Base-by-base conservation (phyloP, 192 early-diverging fungal genomes). In the Coemansia sp. region DNA sequence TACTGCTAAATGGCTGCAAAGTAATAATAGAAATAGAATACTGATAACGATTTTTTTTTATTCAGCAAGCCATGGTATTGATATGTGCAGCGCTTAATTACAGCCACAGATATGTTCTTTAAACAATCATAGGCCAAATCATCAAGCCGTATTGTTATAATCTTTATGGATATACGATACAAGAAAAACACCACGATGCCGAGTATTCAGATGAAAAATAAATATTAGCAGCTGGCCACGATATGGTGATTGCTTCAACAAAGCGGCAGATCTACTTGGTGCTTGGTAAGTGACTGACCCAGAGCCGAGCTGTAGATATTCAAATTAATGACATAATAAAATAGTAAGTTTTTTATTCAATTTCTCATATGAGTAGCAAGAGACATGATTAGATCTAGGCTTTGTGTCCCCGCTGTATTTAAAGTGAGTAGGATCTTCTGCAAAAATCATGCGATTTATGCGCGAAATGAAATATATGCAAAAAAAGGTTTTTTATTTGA, bases 71-170 rank as follows among this genome's bases (percentile, higher is more conserved):
- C 51, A 54, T 30, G 20, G 51, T 30, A 54, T 54, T 54, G 8
- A 22, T 54, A 54, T 54, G 51, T 54, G 51, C 51, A 54, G 51
- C 29, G 18, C 22, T 54, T 54, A 54, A 54, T 25, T 54, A 12
- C 51, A 29, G 51, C 51, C 51, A 54, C 51, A 7, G 51, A 45
- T 45, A n/a, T 14, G 10, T 45, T 45, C 11, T 14, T 11, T 45
- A 14, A 45, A 45, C 3, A 45, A 14, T 14, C 42, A 16, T 14
- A 14, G 12, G 16, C 12, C 5, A 45, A 45, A 14, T 7, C 42
- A 45, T n/a, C n/a, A n/a, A 45, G 5, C 12, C 12, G 42, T 2
- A 45, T 45, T 36, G 34, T 8, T 36, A 12, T 16, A 4, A 17
- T 50, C 3, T 50, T 50, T n/a, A n/a, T n/a, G n/a, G n/a, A n/a